These are phyloP conservation scores for Cicer yamashitae DNA, from an alignment of 306 rosid species.

Conservation along the genomic window DNA sequence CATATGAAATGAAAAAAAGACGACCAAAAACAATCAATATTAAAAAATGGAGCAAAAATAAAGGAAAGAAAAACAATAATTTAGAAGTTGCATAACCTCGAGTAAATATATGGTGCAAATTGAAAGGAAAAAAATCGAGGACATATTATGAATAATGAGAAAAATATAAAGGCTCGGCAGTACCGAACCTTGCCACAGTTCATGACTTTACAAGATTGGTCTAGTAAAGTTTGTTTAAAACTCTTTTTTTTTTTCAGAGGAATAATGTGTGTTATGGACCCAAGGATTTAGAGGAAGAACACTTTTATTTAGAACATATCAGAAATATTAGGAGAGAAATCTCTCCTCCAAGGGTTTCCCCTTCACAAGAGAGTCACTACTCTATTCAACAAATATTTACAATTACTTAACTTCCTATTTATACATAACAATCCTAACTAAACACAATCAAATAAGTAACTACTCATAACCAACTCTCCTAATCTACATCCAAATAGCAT, in stretches of 20 bases:
- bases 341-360: too few species aligned
- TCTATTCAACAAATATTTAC: too few species aligned
- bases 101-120: background rate
- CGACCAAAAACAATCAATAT: conserved; percentile 1
- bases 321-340: too few species aligned
- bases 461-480: too few species aligned
- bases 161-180: conserved; percentile 9
- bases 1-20: conserved; percentile 18
- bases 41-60: conserved; percentile 18
- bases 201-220: conserved; percentile 8
- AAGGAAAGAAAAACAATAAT: background rate
- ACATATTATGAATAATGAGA: conserved; percentile 4
- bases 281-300: too few species aligned
- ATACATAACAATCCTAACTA: too few species aligned
- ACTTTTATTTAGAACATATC: too few species aligned
- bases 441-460: too few species aligned
- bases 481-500: too few species aligned
- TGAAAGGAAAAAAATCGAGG: background rate
- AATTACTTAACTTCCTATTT: too few species aligned
- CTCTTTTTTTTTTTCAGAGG: background rate
- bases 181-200: conserved; percentile 15
- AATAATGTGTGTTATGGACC: background rate
- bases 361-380: too few species aligned
- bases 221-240: conserved; percentile 26
- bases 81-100: conserved; percentile 15